Evolutionary conservation across 2,329 filamentous ascomycete species (phyloP).

Genomic region (Didymella sp.): DNA sequence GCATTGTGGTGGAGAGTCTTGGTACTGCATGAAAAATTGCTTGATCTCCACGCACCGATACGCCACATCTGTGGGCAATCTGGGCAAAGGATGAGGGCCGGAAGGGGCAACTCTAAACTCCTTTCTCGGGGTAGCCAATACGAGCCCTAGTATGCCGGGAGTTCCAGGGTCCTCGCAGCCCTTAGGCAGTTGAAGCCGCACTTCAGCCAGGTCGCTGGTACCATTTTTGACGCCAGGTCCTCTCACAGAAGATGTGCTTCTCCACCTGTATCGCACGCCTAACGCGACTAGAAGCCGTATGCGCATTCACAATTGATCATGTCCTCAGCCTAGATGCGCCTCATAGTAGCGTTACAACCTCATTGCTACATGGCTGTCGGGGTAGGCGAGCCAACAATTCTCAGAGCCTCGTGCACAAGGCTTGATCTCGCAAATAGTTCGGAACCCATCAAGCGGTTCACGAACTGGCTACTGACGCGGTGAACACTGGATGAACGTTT

Average conservation of each 20-base stretch:
- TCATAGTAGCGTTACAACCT: neutral
- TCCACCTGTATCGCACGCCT: slow-evolving; percentile 13
- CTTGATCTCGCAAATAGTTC: neutral
- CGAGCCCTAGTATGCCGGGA: neutral
- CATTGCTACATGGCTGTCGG: neutral
- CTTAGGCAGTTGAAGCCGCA: slow-evolving; percentile 1
- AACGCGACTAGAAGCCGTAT: neutral
- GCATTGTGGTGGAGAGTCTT: neutral
- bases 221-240: neutral
- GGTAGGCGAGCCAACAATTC: neutral
- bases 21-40: slow-evolving; percentile 19
- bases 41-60: slow-evolving; percentile 18
- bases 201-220: slow-evolving; percentile 2
- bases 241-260: neutral
- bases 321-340: slow-evolving; percentile 1
- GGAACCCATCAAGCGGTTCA: neutral
- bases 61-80: slow-evolving; percentile 16
- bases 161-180: slow-evolving; percentile 8
- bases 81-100: slow-evolving; percentile 2
- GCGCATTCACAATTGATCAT: neutral
- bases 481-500: neutral
- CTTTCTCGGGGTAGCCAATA: slow-evolving; percentile 14
- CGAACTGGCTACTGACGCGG: slow-evolving; percentile 1
- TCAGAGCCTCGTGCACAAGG: neutral
- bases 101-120: slow-evolving; percentile 2